Percentiles rank a stretch among this genome's conserved stretches.
These are phyloP conservation scores for Rhododendron williamsianum DNA, from an alignment of 148 eudicot species.

Conservation along the genomic window DNA sequence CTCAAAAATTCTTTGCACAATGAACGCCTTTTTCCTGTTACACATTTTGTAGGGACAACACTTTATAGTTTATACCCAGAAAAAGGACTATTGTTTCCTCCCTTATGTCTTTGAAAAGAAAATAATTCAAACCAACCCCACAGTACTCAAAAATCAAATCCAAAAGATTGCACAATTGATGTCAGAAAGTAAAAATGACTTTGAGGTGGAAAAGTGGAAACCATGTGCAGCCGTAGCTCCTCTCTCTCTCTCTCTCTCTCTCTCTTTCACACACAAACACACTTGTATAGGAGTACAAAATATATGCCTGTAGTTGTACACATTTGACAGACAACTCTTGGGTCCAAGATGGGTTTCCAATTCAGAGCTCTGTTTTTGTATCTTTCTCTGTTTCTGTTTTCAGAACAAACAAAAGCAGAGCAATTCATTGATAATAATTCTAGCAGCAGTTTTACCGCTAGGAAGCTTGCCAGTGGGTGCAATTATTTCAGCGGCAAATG, in stretches of 20 bases:
- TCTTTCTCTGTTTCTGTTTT: slow-evolving; percentile 23
- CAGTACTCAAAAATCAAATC: not conserved
- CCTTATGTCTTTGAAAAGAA: not conserved
- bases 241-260: slow-evolving; percentile 2
- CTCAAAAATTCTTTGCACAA: too few species aligned
- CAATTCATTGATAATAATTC: not conserved
- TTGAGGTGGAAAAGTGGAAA: not conserved
- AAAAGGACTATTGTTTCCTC: not conserved
- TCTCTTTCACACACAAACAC: not conserved
- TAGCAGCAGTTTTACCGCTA: slow-evolving; percentile 9
- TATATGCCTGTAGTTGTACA: not conserved
- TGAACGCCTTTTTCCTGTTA: not conserved
- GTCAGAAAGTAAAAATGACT: slow-evolving; percentile 1
- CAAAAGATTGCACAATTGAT: slow-evolving; percentile 7
- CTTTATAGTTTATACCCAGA: not conserved
- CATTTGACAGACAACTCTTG: not conserved
- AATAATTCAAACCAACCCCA: not conserved
- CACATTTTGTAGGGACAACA: not conserved
- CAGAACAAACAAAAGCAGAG: slow-evolving; percentile 20
- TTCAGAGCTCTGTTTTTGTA: slow-evolving; percentile 32
- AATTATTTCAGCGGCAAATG: slow-evolving; percentile 75
- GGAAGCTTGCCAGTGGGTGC: slow-evolving; percentile 37
- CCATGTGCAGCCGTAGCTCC: slow-evolving; percentile 13
- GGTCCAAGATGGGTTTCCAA: slow-evolving; percentile 25
- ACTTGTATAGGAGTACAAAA: too few species aligned